Evolutionary conservation across 2,329 filamentous ascomycete species (phyloP).

Genomic region (Penicillium crustosum): DNA sequence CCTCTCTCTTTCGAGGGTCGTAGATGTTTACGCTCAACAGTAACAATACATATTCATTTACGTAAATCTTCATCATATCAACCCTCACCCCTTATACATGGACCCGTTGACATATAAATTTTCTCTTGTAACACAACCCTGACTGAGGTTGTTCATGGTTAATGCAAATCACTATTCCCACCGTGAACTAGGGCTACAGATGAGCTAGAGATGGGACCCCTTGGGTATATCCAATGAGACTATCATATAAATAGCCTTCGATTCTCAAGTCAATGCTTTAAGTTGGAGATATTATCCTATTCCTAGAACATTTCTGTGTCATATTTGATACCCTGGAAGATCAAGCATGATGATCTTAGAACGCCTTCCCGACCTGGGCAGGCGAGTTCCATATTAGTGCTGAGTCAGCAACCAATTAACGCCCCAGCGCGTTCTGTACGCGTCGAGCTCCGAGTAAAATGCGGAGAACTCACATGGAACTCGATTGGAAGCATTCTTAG

Average conservation of each 20-base stretch:
- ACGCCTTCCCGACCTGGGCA: not conserved
- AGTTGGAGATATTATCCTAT: no score
- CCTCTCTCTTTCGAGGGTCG: no score
- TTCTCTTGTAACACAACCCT: not conserved
- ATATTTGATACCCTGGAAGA: not conserved
- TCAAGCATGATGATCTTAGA: not conserved
- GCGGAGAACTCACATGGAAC: conserved; percentile 14
- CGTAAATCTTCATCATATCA: no score
- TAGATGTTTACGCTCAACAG: no score
- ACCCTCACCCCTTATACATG: not conserved
- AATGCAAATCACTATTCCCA: not conserved
- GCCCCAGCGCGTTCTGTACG: conserved; percentile 31
- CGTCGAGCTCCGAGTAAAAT: conserved; percentile 33
- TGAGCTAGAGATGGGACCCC: not conserved
- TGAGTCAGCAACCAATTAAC: conserved; percentile 30
- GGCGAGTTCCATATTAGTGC: not conserved
- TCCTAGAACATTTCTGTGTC: not conserved
- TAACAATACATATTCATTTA: not conserved
- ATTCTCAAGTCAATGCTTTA: not conserved
- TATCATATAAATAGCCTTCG: not conserved
- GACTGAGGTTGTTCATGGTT: not conserved
- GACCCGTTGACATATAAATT: not conserved
- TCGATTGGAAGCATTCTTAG: not conserved
- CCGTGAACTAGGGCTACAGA: not conserved
- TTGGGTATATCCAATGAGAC: not conserved